Evolutionary conservation across 768 basidiomycete genomes (phyloP).

Genomic region (Hericium alpestre): DNA sequence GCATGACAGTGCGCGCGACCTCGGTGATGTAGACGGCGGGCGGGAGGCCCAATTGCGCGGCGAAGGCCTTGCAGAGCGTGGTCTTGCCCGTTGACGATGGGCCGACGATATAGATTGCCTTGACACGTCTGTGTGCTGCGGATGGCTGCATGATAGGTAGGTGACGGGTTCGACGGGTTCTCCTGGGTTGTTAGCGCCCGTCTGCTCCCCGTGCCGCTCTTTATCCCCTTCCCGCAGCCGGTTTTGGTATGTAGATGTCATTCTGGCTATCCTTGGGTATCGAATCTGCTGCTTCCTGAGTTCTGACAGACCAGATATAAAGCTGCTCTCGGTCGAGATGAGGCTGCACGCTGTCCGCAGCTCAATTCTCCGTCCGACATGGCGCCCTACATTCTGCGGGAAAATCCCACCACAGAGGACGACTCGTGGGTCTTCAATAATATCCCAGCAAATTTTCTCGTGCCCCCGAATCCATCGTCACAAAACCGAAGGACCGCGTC

Average conservation of each 20-base stretch:
- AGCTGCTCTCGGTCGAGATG: neutral
- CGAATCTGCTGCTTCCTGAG: neutral
- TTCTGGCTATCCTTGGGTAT: too few relatives aligned
- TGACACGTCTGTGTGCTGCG: neutral
- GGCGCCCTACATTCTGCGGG: neutral
- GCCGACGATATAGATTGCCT: slow-evolving; percentile 18
- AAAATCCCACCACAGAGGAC: slow-evolving; percentile 21
- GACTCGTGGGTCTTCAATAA: slow-evolving; percentile 40
- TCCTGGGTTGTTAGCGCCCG: too few relatives aligned
- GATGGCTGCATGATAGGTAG: neutral
- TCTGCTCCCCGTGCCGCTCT: too few relatives aligned
- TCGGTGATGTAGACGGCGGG: slow-evolving; percentile 38
- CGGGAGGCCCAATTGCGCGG: slow-evolving; percentile 28
- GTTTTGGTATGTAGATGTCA: too few relatives aligned
- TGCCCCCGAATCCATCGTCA: neutral
- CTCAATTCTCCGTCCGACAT: neutral
- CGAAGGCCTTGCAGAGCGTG: slow-evolving; percentile 47
- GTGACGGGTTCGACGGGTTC: too few relatives aligned
- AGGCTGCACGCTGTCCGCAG: neutral
- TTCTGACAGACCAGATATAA: neutral
- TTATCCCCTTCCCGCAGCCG: too few relatives aligned
- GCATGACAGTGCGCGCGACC: slow-evolving; percentile 52
- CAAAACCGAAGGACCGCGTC: neutral
- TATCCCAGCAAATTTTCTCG: slow-evolving; percentile 20
- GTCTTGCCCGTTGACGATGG: slow-evolving; percentile 58